Evolutionary conservation across 805 yeast species (phyloP), one percentile per base, ranked within the genome.

Genomic region (Candida taoyuanica): DNA sequence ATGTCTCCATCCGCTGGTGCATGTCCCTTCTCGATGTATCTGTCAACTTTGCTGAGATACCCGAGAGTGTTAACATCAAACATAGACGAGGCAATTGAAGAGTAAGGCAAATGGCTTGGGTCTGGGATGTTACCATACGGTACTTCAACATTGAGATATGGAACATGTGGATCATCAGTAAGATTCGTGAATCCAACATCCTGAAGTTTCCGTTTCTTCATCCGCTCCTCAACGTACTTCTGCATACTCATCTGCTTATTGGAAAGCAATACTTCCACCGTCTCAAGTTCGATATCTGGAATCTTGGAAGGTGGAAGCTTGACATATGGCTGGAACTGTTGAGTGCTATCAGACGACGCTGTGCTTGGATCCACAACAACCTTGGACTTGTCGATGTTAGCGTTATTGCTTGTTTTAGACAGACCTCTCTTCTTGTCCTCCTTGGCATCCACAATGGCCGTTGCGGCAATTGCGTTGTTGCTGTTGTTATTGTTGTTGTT

Each of bases 201-300:
- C 46, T 80, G 72, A 48, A 76, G 56, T 39, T 78, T 76, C 30
- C 94, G 68, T 46, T 83, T 81, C 35, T 76, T 76, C 60, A 91
- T 70, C 58, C 86, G 85, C 49, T 86, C 95, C 46, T 79, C 76
- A 34, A 93, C 96, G n/a, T 86, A 94, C 39, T 79, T 74, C 45
- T 80, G 79, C 44, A 89, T 81, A 6, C 85, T 81, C 39, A 73
- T 79, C 44, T 86, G 82, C 61, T 87, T 86, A 46, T 81, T 89
- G 33, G 75, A 69, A 34, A 85, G 63, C 17, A 87, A 78, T 32
- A 78, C 73, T 38, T 84, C 85, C 9, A 88, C 89, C 5, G 95
- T 85, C 17, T 84, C 81, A 43, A 91, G 68, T 33, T 87, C 95
- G 72, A 89, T 73, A 60, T 91, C 97, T 13, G 98, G 97, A 46